Base-by-base conservation (phyloP, 768 basidiomycete genomes). In the Jaapia argillacea region DNA sequence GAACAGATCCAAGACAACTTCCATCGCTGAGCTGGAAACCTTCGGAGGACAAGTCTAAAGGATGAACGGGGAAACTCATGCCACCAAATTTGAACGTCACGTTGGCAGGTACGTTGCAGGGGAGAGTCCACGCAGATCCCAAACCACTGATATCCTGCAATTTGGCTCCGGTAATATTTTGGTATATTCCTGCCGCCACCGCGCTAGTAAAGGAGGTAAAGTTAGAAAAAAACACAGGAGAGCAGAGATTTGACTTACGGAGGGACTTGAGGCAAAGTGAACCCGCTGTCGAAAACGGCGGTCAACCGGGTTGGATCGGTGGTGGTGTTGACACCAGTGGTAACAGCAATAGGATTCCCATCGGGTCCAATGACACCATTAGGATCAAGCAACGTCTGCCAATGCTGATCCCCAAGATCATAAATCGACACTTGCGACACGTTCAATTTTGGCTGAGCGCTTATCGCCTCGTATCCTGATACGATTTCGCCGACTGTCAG, bases 271-370 rank as follows among this genome's bases (percentile, higher is more conserved):
- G 28, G 28, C 28, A 33, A 33, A 33, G 28, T 33, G 28, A 33
- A 85, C 0, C 85, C 84, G 3, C 79, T 77, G 54, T 87, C 85
- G 24, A 85, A 62, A 3, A 86, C 65, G 3, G 72, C 73, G 1
- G 79, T 80, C 5, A 75, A 61, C 49, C 76, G 76, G 13, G 62
- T 61, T 6, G 58, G 59, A 37, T 71, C 58, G 22, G 60, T 57
- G 1, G 65, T 63, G 24, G 67, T 60, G 6, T 61, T 52, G 13
- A 83, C 80, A 22, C 56, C 59, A 0, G 75, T 72, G 3, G 50
- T 54, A 37, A 77, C 51, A 16, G 62, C 51, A 35, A 81, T 72
- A 14, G 61, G 46, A 23, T 72, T 54, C 4, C 78, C 78, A 44
- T 79, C 69, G 0, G 80, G 79, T 1, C 77, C 82, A 20, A 78